Evolutionary conservation across 2,329 filamentous ascomycete genomes (phyloP), one percentile per base, ranked within the genome.

Genomic region (Penicillium hordei): DNA sequence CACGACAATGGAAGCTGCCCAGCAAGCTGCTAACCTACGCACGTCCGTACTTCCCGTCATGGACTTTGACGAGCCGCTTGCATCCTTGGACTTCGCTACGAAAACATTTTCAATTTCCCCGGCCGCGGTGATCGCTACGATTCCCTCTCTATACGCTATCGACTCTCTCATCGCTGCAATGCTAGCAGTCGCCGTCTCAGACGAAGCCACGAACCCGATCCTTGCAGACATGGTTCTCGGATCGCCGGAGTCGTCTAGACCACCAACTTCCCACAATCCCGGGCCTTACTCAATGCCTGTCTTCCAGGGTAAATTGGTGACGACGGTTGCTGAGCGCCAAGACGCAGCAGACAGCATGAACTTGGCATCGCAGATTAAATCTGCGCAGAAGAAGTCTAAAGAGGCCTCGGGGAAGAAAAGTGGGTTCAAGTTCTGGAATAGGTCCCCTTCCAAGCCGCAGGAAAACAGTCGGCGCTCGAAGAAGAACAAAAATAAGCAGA

Each of bases 61-160:
- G 6, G 75, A 78, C 45, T 65, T 63, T 2, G 72, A 75, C 36
- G 71, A 73, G 25, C 69, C 76, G 5, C 67, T 81, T 5, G 75
- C 77, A 5, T 71, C 73, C 2, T 68, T 82, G 5, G 77, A 80
- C 53, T 70, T 81, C 15, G 70, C 70, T 27, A 76, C 74, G 2
- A 70, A 73, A 57, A 75, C 71, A 0, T 66, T 79, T 0, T 73
- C 73, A 1, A 72, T 82, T 38, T 74, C 74, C 21, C 72, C 77
- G 1, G 70, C 71, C 3, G 67, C 72, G 1, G 77, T 80, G 10
- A 69, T 72, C 3, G 67, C 71, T 7, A 74, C 72, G 0, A 75
- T 81, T 9, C 77, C 77, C 1, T 79, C 77, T 7, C 64, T 80
- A 31, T 81, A 81, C 57, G 75, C 76, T 8, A 76, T 81, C 36